Conservation (phyloP, 768 basidiomycete genomes). For the Suillus fuscotomentosus region DNA sequence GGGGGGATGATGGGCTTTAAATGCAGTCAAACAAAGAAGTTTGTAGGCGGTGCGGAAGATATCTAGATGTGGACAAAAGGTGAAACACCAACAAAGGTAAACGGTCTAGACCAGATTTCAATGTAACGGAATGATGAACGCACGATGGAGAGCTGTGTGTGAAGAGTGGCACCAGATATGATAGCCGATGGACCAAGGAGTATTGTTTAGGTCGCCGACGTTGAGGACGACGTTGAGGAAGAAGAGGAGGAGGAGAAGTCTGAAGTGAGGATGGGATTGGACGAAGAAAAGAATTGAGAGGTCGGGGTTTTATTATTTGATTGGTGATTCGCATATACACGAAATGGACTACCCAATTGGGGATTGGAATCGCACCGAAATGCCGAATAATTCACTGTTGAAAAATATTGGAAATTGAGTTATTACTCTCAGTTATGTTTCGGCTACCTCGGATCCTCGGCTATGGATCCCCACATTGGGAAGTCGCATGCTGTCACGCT, state of each 20-base stretch:
- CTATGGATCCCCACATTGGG: conserved; percentile 2
- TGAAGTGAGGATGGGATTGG: conserved; percentile 26
- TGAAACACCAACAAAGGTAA: conserved; percentile 20
- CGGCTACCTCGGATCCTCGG: conserved; percentile 35
- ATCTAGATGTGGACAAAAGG: conserved; percentile 3
- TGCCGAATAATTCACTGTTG: conserved; percentile 23
- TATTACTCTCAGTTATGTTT: conserved; percentile 28
- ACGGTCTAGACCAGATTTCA: background rate
- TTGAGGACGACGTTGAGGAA: background rate
- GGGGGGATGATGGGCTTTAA: conserved; percentile 3
- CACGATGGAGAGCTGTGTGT: conserved; percentile 11
- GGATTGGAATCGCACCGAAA: conserved; percentile 24
- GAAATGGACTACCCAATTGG: conserved; percentile 14
- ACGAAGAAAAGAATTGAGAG: conserved; percentile 22
- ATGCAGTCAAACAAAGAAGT: conserved; percentile 1
- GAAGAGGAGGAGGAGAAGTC: conserved; percentile 17
- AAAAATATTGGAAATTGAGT: conserved; percentile 26
- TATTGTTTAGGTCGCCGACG: background rate
- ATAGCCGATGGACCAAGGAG: accelerated
- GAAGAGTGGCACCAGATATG: background rate
- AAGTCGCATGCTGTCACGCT: conserved; percentile 25
- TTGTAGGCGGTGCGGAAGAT: conserved; percentile 2
- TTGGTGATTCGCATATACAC: conserved; percentile 33
- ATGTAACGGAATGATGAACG: conserved; percentile 14
- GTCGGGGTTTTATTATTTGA: conserved; percentile 37